Percentiles rank a stretch among this genome's conserved stretches.
Evolutionary conservation across 2,329 filamentous ascomycete species (phyloP).

Genomic region (Diaporthe citrichinensis): DNA sequence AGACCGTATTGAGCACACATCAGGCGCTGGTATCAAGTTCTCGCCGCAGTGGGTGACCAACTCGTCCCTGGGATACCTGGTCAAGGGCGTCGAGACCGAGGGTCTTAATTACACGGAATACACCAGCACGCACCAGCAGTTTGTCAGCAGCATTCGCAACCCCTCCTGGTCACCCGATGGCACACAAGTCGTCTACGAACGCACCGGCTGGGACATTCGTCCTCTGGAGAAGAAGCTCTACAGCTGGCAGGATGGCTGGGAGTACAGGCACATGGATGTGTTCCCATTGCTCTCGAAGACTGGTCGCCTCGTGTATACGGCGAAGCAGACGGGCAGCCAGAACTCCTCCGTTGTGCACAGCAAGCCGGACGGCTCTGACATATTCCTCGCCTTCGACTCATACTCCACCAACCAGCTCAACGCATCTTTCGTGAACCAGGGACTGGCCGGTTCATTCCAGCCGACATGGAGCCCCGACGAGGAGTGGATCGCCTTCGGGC

Average conservation of each 20-base stretch:
- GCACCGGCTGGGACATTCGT: slow-evolving; percentile 49
- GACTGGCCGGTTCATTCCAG: slow-evolving; percentile 56
- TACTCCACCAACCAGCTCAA: slow-evolving; percentile 17
- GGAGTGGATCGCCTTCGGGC: slow-evolving; percentile 54
- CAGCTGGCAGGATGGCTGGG: slow-evolving; percentile 56
- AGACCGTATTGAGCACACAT: slow-evolving; percentile 50
- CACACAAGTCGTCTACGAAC: slow-evolving; percentile 46
- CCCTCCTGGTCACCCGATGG: slow-evolving; percentile 54
- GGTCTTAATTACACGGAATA: slow-evolving; percentile 49
- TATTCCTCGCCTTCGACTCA: slow-evolving; percentile 22
- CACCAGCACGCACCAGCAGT: slow-evolving; percentile 40
- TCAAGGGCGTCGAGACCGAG: slow-evolving; percentile 47
- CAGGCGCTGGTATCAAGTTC: slow-evolving; percentile 50
- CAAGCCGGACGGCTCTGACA: slow-evolving; percentile 47
- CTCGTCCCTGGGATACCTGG: slow-evolving; percentile 46
- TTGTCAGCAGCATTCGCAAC: slow-evolving; percentile 40
- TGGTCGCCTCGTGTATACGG: slow-evolving; percentile 51
- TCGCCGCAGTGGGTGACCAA: slow-evolving; percentile 45
- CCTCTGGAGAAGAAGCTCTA: slow-evolving; percentile 54
- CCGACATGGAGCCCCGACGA: slow-evolving; percentile 56
- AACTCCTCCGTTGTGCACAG: slow-evolving; percentile 51
- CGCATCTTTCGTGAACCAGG: slow-evolving; percentile 46
- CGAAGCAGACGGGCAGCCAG: slow-evolving; percentile 57
- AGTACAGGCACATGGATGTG: slow-evolving; percentile 59
- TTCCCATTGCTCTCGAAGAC: slow-evolving; percentile 53